These are phyloP conservation scores for Lentinula sp. DNA, from an alignment of 768 basidiomycete species.

Conservation along the genomic window DNA sequence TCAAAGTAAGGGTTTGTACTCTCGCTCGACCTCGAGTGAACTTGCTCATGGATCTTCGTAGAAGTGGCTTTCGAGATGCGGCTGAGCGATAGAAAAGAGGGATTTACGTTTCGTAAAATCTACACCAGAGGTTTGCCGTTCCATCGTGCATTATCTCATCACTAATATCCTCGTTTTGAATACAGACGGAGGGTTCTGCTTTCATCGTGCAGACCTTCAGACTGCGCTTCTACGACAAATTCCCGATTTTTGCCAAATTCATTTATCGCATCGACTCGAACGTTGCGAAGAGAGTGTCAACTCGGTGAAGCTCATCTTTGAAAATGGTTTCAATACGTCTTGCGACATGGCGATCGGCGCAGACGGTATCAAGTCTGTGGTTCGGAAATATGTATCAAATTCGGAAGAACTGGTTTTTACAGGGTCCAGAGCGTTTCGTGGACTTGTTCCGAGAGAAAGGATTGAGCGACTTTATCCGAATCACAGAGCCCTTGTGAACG, in stretches of 20 bases:
- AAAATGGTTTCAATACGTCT: neutral
- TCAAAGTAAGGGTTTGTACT: neutral
- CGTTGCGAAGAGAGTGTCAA: neutral
- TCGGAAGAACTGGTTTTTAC: slow-evolving; percentile 23
- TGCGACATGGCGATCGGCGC: slow-evolving; percentile 6
- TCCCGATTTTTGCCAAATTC: slow-evolving; percentile 1
- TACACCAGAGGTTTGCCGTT: neutral
- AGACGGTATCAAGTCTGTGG: slow-evolving; percentile 6
- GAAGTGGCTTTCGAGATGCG: slow-evolving; percentile 20
- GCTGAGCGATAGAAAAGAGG: slow-evolving; percentile 26
- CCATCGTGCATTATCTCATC: neutral
- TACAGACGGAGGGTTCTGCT: slow-evolving; percentile 2
- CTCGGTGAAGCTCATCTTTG: slow-evolving; percentile 1
- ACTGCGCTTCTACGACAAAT: neutral
- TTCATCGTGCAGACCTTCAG: slow-evolving; percentile 6
- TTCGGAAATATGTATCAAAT: neutral
- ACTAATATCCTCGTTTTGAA: neutral
- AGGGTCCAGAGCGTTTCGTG: slow-evolving; percentile 33
- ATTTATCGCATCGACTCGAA: slow-evolving; percentile 3
- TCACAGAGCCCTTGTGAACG: slow-evolving; percentile 21
- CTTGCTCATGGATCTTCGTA: neutral
- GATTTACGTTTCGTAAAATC: slow-evolving; percentile 21
- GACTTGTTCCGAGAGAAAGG: slow-evolving; percentile 21
- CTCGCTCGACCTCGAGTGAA: neutral
- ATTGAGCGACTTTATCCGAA: slow-evolving; percentile 21